Percentiles rank a stretch among this genome's conserved stretches.
These are phyloP conservation scores for Rosa persica DNA, from an alignment of 306 rosid genomes.

Conservation along the genomic window DNA sequence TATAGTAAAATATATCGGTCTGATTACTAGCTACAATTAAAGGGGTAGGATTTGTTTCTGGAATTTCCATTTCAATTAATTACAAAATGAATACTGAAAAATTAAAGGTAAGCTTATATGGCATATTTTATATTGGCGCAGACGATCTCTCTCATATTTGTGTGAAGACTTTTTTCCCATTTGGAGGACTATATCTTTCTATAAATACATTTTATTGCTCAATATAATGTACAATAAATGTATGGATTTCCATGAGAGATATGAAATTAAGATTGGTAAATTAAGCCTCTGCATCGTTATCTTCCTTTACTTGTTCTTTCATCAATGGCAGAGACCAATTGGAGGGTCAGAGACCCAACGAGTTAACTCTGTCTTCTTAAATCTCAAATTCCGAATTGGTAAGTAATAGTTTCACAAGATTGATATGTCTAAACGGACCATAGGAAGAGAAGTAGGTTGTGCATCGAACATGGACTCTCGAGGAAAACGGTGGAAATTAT, in stretches of 20 bases:
- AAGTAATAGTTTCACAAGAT: background rate
- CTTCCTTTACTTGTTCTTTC: constrained; percentile 6
- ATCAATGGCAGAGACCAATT: background rate
- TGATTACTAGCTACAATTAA: background rate
- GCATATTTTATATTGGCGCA: background rate
- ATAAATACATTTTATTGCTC: background rate
- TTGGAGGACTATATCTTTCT: background rate
- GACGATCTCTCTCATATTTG: background rate
- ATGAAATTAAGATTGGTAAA: constrained; percentile 25
- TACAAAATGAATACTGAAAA: background rate
- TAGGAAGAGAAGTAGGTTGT: no score
- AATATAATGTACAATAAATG: background rate
- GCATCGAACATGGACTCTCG: no score
- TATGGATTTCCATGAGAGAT: background rate
- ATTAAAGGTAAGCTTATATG: background rate
- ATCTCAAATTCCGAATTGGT: background rate
- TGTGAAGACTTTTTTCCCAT: background rate
- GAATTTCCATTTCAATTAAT: background rate
- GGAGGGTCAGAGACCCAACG: background rate
- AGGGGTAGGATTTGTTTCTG: background rate
- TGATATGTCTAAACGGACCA: no score
- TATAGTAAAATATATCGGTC: background rate
- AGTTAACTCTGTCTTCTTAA: no score
- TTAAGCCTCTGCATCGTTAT: background rate
- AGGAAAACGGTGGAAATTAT: no score